phyloP scores from a whole-genome alignment of 805 yeast genomes.

The Kazachstania africana region DNA sequence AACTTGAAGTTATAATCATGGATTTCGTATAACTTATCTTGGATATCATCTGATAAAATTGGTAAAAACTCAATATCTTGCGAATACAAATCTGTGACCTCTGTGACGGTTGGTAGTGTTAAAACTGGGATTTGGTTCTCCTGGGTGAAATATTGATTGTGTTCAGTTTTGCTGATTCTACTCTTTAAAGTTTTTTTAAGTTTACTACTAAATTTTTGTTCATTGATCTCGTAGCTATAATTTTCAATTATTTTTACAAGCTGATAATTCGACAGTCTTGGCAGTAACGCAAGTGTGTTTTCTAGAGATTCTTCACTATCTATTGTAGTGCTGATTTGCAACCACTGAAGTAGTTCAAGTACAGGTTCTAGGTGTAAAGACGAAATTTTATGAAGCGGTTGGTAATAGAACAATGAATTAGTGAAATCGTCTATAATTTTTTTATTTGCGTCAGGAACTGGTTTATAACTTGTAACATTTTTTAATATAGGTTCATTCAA shows the following conservation, averaged over 20 bases:
- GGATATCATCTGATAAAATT: constrained; percentile 50
- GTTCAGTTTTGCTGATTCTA: constrained; percentile 9
- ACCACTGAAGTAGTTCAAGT: constrained; percentile 76
- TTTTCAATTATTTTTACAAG: constrained; percentile 56
- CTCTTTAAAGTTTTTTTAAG: constrained; percentile 28
- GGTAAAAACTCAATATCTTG: constrained; percentile 56
- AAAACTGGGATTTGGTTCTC: constrained; percentile 44
- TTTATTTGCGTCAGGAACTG: constrained; percentile 6
- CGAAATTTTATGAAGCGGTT: constrained; percentile 53
- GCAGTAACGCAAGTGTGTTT: constrained; percentile 41
- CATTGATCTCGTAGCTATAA: constrained; percentile 79
- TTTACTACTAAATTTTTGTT: constrained; percentile 49
- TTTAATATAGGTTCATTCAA: constrained; percentile 12
- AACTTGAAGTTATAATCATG: constrained; percentile 32
- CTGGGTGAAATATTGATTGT: constrained; percentile 28
- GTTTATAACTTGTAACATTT: constrained; percentile 19
- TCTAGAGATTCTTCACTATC: constrained; percentile 52
- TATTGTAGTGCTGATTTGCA: constrained; percentile 72
- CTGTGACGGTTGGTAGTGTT: constrained; percentile 60
- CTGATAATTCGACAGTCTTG: constrained; percentile 54
- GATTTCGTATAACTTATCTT: constrained; percentile 63
- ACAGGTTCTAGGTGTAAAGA: constrained; percentile 58
- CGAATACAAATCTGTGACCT: constrained; percentile 66
- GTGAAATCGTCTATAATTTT: constrained; percentile 9
- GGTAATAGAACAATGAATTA: constrained; percentile 49